Base-by-base conservation (phyloP, 106 monocot species). In the Platanthera guangdongensis region DNA sequence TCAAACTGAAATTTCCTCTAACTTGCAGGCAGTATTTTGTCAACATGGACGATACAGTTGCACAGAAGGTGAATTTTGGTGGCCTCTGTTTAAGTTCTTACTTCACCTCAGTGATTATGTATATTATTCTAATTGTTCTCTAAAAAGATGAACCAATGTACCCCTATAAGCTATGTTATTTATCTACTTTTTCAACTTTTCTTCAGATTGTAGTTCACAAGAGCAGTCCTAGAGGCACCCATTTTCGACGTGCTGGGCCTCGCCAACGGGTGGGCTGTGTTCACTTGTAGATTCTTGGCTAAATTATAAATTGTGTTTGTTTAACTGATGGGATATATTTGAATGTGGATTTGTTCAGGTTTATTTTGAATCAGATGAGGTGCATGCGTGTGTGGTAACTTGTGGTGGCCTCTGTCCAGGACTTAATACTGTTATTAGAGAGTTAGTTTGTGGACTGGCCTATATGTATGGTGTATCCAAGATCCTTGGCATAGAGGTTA, bases 211-310 rank as follows among this genome's bases (percentile, higher is more conserved):
- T 95, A 47, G 90, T 90, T 80, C 92, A 92, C 25, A 85, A 90
- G 75, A 59, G 19, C 78, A 82, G 81, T 60, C 84, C 87, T 1
- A 87, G 84, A 80, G 95, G 95, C 52, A 90, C 73, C 12, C 89
- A 92, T 64, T 95, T 95, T 76, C 87, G 95, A 68, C 89, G 92
- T 62, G 88, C 92, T 52, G 95, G 95, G 39, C 92, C 95, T 9
- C 92, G 92, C 11, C 95, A 95, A 69, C 86, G 47, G 89, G 94
- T 94, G 75, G 55, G 79, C 9, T 77, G 67, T n/a, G 10, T 57
- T 50, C 45, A 25, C 30, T 13, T 9, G 25, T 16, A 52, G 16
- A 72, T 65, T 16, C 1, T 14, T 15, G 39, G 7, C 9, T 28
- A 8, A 68, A 50, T 52, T 63, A 32, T 16, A 7, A 7, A 8